Conservation (phyloP, 1,284 basidiomycete genomes). For the Agaricales sp. region DNA sequence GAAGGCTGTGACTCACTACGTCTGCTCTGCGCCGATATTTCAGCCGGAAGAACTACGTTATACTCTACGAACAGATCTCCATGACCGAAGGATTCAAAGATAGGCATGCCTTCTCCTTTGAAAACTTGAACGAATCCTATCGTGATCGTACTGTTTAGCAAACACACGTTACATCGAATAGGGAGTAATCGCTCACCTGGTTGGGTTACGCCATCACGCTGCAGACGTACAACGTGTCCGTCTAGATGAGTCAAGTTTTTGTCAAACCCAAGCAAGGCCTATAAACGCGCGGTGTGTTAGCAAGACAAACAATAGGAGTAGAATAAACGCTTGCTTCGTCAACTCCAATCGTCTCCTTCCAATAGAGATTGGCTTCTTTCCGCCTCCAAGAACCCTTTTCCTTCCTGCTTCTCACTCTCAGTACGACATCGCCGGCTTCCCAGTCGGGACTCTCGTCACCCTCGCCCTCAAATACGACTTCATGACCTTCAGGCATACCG, state of each 20-base stretch:
- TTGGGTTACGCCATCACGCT: conserved; percentile 76
- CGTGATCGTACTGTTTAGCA: conserved; percentile 3
- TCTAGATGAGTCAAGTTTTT: conserved; percentile 86
- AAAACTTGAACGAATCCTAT: conserved; percentile 78
- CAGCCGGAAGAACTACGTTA: conserved; percentile 74
- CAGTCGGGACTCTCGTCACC: conserved; percentile 90
- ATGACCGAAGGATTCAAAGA: conserved; percentile 48
- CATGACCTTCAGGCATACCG: conserved; percentile 86
- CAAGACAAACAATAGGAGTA: not conserved
- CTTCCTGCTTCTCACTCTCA: conserved; percentile 70
- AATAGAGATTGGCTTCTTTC: conserved; percentile 84
- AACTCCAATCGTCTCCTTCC: conserved; percentile 80
- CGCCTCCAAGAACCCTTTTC: conserved; percentile 74
- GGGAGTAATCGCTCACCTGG: conserved; percentile 44
- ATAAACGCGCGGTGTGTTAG: conserved; percentile 8
- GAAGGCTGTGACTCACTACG: conserved; percentile 66
- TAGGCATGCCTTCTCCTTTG: conserved; percentile 83
- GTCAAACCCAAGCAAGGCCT: conserved; percentile 78
- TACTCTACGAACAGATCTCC: conserved; percentile 91
- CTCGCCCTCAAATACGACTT: conserved; percentile 87
- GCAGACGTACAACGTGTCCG: conserved; percentile 68
- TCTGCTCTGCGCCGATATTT: conserved; percentile 53
- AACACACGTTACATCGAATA: not conserved
- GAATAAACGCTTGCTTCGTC: conserved; percentile 60
- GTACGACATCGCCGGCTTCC: conserved; percentile 85